Conservation (phyloP, 2,329 filamentous ascomycete genomes). For the Diaporthe australafricana region DNA sequence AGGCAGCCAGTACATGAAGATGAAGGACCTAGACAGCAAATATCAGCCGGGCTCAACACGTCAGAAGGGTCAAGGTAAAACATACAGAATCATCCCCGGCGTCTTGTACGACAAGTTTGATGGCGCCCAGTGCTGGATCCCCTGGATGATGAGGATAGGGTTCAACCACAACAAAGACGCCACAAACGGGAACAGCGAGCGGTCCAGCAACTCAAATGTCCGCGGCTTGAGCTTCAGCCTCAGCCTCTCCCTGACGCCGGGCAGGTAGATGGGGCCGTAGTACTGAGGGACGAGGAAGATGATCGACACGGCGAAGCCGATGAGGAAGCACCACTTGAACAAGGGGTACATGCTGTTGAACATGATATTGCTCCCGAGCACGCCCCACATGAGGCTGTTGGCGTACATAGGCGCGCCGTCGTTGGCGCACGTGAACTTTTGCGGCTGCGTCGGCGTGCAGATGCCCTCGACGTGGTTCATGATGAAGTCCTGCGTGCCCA, state of each 20-base stretch:
- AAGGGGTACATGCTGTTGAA: slow-evolving; percentile 56
- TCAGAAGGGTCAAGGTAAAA: background rate
- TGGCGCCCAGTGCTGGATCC: slow-evolving; percentile 56
- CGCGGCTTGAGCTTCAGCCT: slow-evolving; percentile 44
- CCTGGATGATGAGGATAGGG: slow-evolving; percentile 54
- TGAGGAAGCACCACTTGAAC: slow-evolving; percentile 58
- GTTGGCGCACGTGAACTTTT: slow-evolving; percentile 40
- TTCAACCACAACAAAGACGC: slow-evolving; percentile 55
- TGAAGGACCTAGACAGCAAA: slow-evolving; percentile 41
- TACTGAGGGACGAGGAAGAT: slow-evolving; percentile 50
- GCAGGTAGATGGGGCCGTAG: slow-evolving; percentile 50
- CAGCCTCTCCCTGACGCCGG: slow-evolving; percentile 48
- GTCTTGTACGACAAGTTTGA: slow-evolving; percentile 57
- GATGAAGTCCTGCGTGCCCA: slow-evolving; percentile 56
- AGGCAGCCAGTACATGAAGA: slow-evolving; percentile 58
- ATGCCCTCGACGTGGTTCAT: slow-evolving; percentile 51
- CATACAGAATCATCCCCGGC: slow-evolving; percentile 51
- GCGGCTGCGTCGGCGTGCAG: slow-evolving; percentile 45
- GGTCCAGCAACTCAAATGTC: slow-evolving; percentile 50
- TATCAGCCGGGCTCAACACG: background rate
- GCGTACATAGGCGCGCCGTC: slow-evolving; percentile 47
- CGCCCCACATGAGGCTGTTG: slow-evolving; percentile 50
- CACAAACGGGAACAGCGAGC: slow-evolving; percentile 51
- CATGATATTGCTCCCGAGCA: slow-evolving; percentile 51
- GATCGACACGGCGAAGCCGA: slow-evolving; percentile 51